Conservation (phyloP, 192 early-diverging fungal genomes). For the Coemansia aciculifera region DNA sequence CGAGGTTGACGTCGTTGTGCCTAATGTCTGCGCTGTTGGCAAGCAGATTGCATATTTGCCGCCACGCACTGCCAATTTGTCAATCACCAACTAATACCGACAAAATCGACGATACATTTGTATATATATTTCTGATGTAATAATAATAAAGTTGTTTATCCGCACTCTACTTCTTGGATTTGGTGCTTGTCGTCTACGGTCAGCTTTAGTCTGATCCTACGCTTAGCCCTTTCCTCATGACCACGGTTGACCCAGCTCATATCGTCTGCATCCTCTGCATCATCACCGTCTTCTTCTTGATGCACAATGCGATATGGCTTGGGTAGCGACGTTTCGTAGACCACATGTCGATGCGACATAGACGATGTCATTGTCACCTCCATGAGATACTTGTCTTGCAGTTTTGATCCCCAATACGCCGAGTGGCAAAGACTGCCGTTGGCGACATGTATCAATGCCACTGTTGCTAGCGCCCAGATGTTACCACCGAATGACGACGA, state of each 20-base stretch:
- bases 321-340: constrained; percentile 46
- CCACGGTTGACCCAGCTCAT: constrained; percentile 46
- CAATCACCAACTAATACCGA: constrained; percentile 29
- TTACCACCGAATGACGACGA: background rate
- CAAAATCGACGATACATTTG: background rate
- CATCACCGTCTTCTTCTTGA: constrained; percentile 40
- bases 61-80: constrained; percentile 34
- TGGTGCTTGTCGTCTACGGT: constrained; percentile 50
- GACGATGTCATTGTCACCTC: constrained; percentile 33
- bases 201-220: constrained; percentile 34
- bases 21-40: constrained; percentile 12
- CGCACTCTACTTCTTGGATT: constrained; percentile 41
- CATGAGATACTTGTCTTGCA: constrained; percentile 39
- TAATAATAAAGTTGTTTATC: constrained; percentile 11
- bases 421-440: constrained; percentile 41
- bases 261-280: constrained; percentile 45
- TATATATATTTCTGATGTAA: background rate
- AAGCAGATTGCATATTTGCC: constrained; percentile 46
- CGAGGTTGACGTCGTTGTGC: constrained; percentile 25
- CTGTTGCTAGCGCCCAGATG: background rate
- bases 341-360: constrained; percentile 33
- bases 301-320: constrained; percentile 54
- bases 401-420: constrained; percentile 35
- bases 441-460: background rate
- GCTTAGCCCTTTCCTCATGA: constrained; percentile 43